Base-by-base conservation (phyloP, 139 green algal species). In the Coelastrella sp. region DNA sequence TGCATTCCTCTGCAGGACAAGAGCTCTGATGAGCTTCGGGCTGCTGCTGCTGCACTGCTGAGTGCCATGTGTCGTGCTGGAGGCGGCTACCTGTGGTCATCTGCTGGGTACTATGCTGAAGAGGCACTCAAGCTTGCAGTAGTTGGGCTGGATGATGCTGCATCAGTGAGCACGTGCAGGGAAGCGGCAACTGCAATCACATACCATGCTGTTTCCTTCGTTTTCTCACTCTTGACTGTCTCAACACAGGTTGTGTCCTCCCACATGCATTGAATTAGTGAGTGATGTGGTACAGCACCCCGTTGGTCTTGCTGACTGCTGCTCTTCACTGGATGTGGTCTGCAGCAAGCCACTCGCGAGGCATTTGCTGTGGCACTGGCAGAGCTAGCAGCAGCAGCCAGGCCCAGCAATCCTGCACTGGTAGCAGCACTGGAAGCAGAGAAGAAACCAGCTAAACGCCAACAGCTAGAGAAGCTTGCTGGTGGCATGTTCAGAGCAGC, bases 21-120 rank as follows among this genome's bases (percentile, higher is more conserved):
- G 15, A 78, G 70, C 7, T 68, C 9, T 56, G 92, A 87, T 27
- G 88, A 89, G 60, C 63, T 89, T 4, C 74, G 76, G 14, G 70
- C 59, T 24, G 84, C 66, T 19, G 87, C 57, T 27, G 84, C 79
- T 79, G 78, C 15, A 78, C 87, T 92, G 90, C 90, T 91, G 87
- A 87, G 63, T 14, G 94, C 95, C 8, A 56, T 98, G 56, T 94
- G 92, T 14, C 68, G 82, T 7, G 92, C 88, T 11, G 96, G 94
- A 6, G 95, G 93, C 25, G 90, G 74, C 10, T 89, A 88, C 11
- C 87, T 98, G 58, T 98, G 96, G 96, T 84, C 92, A 6, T 90
- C 91, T n/a, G 90, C 74, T 58, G 91, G 92, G 9, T 89, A 83
- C 56, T 90, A 85, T 19, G 95, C 92, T 82, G 95, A 97, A 61